Conservation (phyloP, 257 asterid species). For the Solanum piurae region DNA sequence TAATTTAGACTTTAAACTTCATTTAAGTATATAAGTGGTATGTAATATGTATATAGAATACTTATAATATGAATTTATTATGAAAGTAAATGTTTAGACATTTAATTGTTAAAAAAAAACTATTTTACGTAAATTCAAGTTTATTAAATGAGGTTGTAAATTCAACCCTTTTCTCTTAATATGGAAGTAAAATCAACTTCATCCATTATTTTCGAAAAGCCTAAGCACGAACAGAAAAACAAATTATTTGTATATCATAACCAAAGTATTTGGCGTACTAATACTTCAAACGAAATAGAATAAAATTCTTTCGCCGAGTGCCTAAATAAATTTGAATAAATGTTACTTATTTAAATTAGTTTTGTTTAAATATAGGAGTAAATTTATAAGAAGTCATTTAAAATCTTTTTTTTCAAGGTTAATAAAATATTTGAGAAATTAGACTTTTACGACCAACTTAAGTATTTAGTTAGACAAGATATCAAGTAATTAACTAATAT, state of each 20-base stretch:
- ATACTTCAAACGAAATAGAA: background rate
- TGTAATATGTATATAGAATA: too few relatives aligned
- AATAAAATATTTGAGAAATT: too few relatives aligned
- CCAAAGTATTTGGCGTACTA: background rate
- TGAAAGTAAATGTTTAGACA: too few relatives aligned
- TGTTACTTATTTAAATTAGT: background rate
- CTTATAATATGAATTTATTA: too few relatives aligned
- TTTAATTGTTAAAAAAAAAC: too few relatives aligned
- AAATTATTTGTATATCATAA: background rate
- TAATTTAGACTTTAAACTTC: too few relatives aligned
- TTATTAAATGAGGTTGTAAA: background rate
- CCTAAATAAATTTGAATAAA: background rate
- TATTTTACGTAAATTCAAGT: background rate
- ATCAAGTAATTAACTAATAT: background rate
- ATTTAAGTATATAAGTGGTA: too few relatives aligned
- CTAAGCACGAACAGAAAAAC: background rate
- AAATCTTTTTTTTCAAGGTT: background rate
- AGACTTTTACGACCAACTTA: background rate
- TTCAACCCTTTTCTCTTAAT: background rate
- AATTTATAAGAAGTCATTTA: background rate
- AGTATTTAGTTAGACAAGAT: background rate
- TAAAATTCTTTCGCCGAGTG: background rate
- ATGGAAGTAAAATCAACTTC: background rate
- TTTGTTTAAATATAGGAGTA: too few relatives aligned
- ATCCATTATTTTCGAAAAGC: background rate